phyloP scores from a whole-genome alignment of 2,329 filamentous ascomycete genomes.

The Cercospora janseana region DNA sequence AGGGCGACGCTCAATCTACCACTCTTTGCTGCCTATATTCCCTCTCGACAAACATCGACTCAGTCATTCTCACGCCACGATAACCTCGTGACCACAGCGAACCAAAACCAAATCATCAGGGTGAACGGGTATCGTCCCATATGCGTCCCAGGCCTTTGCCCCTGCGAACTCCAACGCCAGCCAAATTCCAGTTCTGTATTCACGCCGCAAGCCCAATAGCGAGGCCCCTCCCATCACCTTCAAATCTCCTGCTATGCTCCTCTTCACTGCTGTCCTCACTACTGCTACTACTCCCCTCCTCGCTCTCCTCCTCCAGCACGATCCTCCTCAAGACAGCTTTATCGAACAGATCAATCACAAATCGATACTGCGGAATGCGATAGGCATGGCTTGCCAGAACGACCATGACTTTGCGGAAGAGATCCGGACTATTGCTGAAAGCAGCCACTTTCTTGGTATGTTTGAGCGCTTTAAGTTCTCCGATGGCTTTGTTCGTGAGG shows the following conservation, averaged over 20 bases:
- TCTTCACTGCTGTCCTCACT: conserved; percentile 40
- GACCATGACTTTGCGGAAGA: conserved; percentile 83
- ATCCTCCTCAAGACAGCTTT: conserved; percentile 81
- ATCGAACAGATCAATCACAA: conserved; percentile 92
- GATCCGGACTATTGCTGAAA: conserved; percentile 66
- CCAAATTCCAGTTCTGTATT: no score
- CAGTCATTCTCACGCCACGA: no score
- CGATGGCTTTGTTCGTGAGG: conserved; percentile 80
- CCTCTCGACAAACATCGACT: no score
- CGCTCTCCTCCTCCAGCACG: conserved; percentile 69
- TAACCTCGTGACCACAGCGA: no score
- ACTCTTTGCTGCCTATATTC: no score
- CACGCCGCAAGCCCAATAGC: neutral
- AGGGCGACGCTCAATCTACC: no score
- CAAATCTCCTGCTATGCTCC: neutral
- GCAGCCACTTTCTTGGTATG: conserved; percentile 63
- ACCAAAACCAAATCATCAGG: no score
- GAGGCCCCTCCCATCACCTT: neutral
- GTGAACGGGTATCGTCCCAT: no score
- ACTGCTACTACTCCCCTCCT: conserved; percentile 31
- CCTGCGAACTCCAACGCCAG: no score
- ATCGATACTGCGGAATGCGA: conserved; percentile 78
- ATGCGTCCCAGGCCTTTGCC: no score
- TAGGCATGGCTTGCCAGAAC: conserved; percentile 89
- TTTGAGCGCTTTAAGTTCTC: conserved; percentile 63